A percentile compares a stretch with the other conserved stretches of the same genome.
Evolutionary conservation across 2,329 filamentous ascomycete species (phyloP).

Genomic region (Diplodia scrobiculata): DNA sequence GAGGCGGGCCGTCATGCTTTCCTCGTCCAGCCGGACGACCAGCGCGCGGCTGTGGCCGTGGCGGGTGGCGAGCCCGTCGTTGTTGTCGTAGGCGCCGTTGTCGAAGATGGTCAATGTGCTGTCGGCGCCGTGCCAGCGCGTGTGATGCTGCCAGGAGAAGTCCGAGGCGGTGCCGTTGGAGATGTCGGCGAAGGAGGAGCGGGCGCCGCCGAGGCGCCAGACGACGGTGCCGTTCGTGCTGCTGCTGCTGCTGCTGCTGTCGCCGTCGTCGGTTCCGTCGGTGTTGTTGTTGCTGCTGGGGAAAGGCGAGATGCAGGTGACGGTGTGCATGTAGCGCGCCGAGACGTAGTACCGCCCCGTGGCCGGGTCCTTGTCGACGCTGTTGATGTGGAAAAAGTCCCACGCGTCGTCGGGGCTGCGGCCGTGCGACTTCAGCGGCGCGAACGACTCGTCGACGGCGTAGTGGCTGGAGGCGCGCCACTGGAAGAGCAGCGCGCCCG

Average conservation of each 20-base stretch:
- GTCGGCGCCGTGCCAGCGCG: slow-evolving; percentile 43
- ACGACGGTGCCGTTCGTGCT: slow-evolving; percentile 47
- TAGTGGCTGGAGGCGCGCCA: slow-evolving; percentile 47
- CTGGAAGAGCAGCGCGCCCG: slow-evolving; percentile 45
- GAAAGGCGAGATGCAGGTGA: slow-evolving; percentile 36
- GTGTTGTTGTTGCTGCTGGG: background rate
- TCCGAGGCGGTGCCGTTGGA: slow-evolving; percentile 49
- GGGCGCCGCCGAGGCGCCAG: slow-evolving; percentile 57
- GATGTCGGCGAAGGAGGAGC: slow-evolving; percentile 48
- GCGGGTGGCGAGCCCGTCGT: slow-evolving; percentile 36
- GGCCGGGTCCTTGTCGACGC: slow-evolving; percentile 41
- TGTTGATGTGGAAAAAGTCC: slow-evolving; percentile 48
- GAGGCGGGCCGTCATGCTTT: slow-evolving; percentile 42
- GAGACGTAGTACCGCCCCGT: slow-evolving; percentile 37
- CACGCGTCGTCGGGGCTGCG: slow-evolving; percentile 40
- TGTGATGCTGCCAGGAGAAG: slow-evolving; percentile 58
- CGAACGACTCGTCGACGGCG: slow-evolving; percentile 37
- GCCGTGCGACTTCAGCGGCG: slow-evolving; percentile 36
- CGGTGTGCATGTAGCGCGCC: slow-evolving; percentile 33
- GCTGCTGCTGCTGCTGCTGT: too few relatives aligned
- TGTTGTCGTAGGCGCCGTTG: slow-evolving; percentile 39
- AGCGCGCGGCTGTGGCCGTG: slow-evolving; percentile 47
- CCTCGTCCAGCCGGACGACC: slow-evolving; percentile 48
- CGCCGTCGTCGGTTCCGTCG: too few relatives aligned
- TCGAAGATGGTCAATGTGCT: slow-evolving; percentile 46